Evolutionary conservation across 148 eudicot species (phyloP).

Genomic region (Polygonum maritimum): DNA sequence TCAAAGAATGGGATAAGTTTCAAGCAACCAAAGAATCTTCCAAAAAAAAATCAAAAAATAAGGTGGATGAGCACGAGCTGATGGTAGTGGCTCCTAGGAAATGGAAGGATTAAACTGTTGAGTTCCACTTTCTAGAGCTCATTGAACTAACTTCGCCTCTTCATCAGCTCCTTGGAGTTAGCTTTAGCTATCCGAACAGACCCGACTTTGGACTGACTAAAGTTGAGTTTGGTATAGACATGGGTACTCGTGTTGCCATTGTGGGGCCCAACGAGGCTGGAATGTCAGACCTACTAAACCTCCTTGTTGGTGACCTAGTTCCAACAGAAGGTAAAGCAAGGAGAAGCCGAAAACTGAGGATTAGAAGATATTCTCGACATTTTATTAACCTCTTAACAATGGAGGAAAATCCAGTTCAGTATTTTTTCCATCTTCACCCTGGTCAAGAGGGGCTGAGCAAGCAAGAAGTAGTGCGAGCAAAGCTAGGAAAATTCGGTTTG

Average conservation of each 20-base stretch:
- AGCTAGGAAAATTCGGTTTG: constrained; percentile 57
- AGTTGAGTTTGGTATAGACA: constrained; percentile 82
- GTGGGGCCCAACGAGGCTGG: constrained; percentile 98
- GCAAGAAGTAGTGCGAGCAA: constrained; percentile 55
- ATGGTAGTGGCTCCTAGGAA: constrained; percentile 44
- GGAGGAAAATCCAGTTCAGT: constrained; percentile 52
- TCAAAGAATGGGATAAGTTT: constrained; percentile 39
- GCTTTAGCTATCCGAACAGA: constrained; percentile 60
- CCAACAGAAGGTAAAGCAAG: constrained; percentile 75
- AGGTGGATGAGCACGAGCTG: constrained; percentile 43
- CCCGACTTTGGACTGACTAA: constrained; percentile 57
- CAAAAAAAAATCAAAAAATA: constrained; percentile 37
- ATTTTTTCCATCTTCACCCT: constrained; percentile 49
- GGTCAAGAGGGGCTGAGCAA: constrained; percentile 56
- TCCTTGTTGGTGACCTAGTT: constrained; percentile 78
- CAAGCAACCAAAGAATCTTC: constrained; percentile 33
- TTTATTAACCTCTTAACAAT: constrained; percentile 51
- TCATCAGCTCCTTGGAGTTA: constrained; percentile 51
- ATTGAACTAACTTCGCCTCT: constrained; percentile 61
- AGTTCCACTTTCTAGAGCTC: constrained; percentile 57
- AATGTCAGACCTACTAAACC: constrained; percentile 79
- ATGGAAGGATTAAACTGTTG: constrained; percentile 57
- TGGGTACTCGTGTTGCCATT: constrained; percentile 73
- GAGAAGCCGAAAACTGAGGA: constrained; percentile 72
- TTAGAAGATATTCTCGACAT: constrained; percentile 70